Base-by-base conservation (phyloP, 148 eudicot species). In the Mesembryanthemum crystallinum region DNA sequence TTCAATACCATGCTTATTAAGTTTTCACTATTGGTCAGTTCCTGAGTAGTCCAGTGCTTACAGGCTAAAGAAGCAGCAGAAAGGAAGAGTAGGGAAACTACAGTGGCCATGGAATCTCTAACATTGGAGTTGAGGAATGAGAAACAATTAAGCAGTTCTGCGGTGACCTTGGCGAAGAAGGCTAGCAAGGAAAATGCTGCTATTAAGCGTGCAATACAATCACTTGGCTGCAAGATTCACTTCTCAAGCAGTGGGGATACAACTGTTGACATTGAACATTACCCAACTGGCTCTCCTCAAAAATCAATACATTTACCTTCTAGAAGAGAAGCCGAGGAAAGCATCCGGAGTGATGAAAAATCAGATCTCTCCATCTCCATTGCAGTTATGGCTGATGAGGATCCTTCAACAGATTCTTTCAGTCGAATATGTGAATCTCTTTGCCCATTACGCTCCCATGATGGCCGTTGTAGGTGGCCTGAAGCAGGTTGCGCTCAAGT, bases 401-500 rank as follows among this genome's bases (percentile, higher is more conserved):
- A 85, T 28, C 59, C 70, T 18, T 79, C 93, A 21, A 77, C 75
- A 15, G 85, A 87, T 73, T 85, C 91, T 12, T 25, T 86, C 28
- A 74, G n/a, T 82, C 83, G 84, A 72, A 77, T 91, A 73, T 95
- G 99, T 83, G 98, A 91, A 73, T 87, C 94, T n/a, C 78, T 91
- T 73, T 95, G 98, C 81, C 97, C 98, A 9, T 78, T 89, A 33
- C 88, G 88, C 13, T 77, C 91, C 2, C 77, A 85, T 58, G 98
- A 92, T 72, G 98, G 99, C 76, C 80, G 77, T 24, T 96, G 99
- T 81, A 82, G 83, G 81, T 96, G 98, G 98, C 98, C 97, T 10
- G 87, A 92, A 74, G 91, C 90, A 76, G 98, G 94, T 72, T 96
- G 99, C 81, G 98, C 99, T 80, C 97, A 89, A 81, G 64, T 83